Base-by-base conservation (phyloP, 345 rosid genomes). In the Excoecaria agallocha region DNA sequence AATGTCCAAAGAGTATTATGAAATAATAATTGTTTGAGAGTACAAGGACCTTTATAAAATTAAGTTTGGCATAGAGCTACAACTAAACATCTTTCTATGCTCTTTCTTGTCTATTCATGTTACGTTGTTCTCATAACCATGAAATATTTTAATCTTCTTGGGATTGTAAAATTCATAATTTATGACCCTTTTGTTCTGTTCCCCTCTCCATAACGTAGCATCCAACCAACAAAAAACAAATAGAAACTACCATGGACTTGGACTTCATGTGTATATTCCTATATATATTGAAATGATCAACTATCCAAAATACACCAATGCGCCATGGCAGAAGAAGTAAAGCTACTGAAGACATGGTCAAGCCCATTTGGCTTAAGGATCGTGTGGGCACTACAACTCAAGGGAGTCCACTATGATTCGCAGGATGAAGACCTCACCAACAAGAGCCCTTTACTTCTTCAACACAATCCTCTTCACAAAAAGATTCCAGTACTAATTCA, bases 291-390 rank as follows among this genome's bases (percentile, higher is more conserved):
- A 55, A 55, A 16, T 1, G 16, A 12, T 11, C 17, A 64, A 35
- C 69, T 45, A 66, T 11, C 71, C 39, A 39, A 43, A 16, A 22
- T 58, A 66, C 64, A 52, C 1, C 1, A 66, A 55, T 52, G 60
- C 1, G 43, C 3, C 22, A 78, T 74, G 82, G 77, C 43, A 51
- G 81, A 64, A 57, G 83, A 71, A 68, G 83, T 80, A 72, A 80
- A 80, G 82, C 80, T 80, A 52, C 54, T 83, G 19, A 80, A 80
- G 69, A 72, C 84, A 78, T 83, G 84, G 86, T 80, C 84, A 43
- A 78, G 78, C 51, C 78, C 37, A 8, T 83, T 41, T 56, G 78
- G 74, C 8, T 13, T 78, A 5, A 75, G 86, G 39, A 17, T 73
- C 13, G 82, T 78, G 3, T 80, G 84, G 86, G 86, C 80, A 61